Percentiles rank a stretch among this genome's conserved stretches.
Evolutionary conservation across 108 stramenopile genomes (phyloP).

Genomic region (Pseudonitzschia pungens): DNA sequence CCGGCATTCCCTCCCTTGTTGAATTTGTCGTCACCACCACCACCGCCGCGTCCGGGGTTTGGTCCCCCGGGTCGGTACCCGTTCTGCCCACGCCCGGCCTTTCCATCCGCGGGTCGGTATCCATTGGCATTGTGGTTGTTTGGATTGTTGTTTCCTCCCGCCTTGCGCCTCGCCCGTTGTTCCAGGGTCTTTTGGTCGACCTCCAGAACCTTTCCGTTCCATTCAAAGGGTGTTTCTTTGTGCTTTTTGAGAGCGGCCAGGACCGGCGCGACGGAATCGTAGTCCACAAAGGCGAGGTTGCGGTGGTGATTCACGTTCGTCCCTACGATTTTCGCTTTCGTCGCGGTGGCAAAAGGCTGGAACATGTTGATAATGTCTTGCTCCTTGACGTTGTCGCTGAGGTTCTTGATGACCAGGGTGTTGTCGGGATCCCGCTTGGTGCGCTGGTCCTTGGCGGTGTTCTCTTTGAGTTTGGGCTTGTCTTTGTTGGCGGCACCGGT

Average conservation of each 20-base stretch:
- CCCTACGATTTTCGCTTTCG: constrained; percentile 65
- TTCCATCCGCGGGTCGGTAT: constrained; percentile 23
- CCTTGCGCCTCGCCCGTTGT: constrained; percentile 33
- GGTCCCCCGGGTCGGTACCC: no score
- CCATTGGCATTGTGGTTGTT: constrained; percentile 23
- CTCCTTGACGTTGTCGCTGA: constrained; percentile 69
- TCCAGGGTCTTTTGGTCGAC: constrained; percentile 60
- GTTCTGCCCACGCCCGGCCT: constrained; percentile 16
- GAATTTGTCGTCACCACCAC: not conserved
- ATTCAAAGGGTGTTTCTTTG: constrained; percentile 37
- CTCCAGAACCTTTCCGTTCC: constrained; percentile 44
- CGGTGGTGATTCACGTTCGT: constrained; percentile 68
- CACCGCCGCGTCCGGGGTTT: not conserved
- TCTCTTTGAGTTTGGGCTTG: not conserved
- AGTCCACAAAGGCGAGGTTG: constrained; percentile 84
- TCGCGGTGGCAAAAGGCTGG: constrained; percentile 61
- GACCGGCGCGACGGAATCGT: constrained; percentile 67
- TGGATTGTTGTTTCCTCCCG: constrained; percentile 24
- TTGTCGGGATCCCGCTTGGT: constrained; percentile 70
- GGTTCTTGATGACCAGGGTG: constrained; percentile 82
- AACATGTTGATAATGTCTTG: constrained; percentile 71
- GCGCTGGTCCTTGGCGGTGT: not conserved
- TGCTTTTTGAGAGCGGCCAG: constrained; percentile 56
- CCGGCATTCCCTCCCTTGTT: not conserved
- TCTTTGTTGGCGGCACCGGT: not conserved